Evolutionary conservation across 495 filamentous ascomycete genomes (phyloP), one percentile per base, ranked within the genome.

Genomic region (Cudoniella acicularis): DNA sequence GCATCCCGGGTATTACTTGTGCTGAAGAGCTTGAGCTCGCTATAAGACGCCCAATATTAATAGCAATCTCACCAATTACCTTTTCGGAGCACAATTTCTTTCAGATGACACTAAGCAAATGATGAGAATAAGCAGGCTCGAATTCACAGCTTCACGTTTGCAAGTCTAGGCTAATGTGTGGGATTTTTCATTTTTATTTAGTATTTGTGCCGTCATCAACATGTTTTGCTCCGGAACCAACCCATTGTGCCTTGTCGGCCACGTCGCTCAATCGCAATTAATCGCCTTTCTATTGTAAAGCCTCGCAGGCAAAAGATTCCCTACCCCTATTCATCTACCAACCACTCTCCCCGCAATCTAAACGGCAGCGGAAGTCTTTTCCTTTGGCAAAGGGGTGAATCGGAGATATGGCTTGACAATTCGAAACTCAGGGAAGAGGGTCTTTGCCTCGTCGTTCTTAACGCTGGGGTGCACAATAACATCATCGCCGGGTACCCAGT

Each of bases 391-490:
- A 59, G 84, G 77, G 50, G 87, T 89, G 72, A 87, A 87, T 62
- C 86, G 76, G 50, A 89, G 78, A 75, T 96, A 98, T 65, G 94
- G 95, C 88, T 96, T 98, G 67, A 98, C 91, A 62, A 87, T 85
- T 65, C 88, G 88, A 74, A 97, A 85, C 51, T 96, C 81, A 56
- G 93, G 91, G 81, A 96, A 98, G 65, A 96, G 80, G 72, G 87
- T 81, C 80, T 92, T 88, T 45, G 94, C 94, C 73, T 91, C 80
- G 69, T 95, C 86, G 69, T 87, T 90, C 72, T 87, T 89, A 70
- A 98, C 84, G 63, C 80, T 80, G 20, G 95, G 94, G 73, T 94
- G 90, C 54, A 98, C 92, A 67, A 98, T 96, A 64, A 97, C 95
- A 69, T 98, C 94, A 67, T 96, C 89, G 62, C 91, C 86, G 27